phyloP scores from a whole-genome alignment of 1,284 basidiomycete species.

The Leccinum fallax region DNA sequence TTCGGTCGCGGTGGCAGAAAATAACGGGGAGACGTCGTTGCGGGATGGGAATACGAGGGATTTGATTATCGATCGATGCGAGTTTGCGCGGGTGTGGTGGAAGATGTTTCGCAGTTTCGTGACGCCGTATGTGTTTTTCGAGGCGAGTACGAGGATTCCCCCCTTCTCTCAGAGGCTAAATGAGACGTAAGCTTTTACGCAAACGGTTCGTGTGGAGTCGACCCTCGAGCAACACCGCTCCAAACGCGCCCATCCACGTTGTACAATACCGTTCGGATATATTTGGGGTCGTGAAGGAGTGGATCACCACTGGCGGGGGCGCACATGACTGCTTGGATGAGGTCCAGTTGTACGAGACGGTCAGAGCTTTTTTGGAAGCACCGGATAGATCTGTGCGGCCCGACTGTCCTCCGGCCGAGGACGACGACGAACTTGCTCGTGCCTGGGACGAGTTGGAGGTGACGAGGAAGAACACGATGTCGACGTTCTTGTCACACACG shows the following conservation, averaged over 20 bases:
- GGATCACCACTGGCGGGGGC: slow-evolving; percentile 70
- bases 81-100: slow-evolving; percentile 80
- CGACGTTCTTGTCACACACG: slow-evolving; percentile 58
- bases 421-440: slow-evolving; percentile 46
- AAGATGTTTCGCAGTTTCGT: slow-evolving; percentile 77
- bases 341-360: slow-evolving; percentile 54
- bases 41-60: slow-evolving; percentile 69
- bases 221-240: slow-evolving; percentile 37
- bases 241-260: slow-evolving; percentile 42
- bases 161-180: slow-evolving; percentile 11
- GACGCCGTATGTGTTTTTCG: slow-evolving; percentile 77
- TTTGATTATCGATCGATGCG: slow-evolving; percentile 66
- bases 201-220: slow-evolving; percentile 67
- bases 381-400: slow-evolving; percentile 46
- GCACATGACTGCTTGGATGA: slow-evolving; percentile 78
- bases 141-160: slow-evolving; percentile 50
- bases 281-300: slow-evolving; percentile 64
- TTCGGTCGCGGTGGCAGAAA: slow-evolving; percentile 76
- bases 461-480: slow-evolving; percentile 44
- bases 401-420: slow-evolving; percentile 39
- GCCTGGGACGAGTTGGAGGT: slow-evolving; percentile 48
- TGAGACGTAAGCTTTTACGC: slow-evolving; percentile 51
- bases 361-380: slow-evolving; percentile 60
- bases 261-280: slow-evolving; percentile 57
- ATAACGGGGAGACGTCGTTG: slow-evolving; percentile 79